Evolutionary conservation across 139 green algal genomes (phyloP).

Genomic region (Tetratostichococcus sp.): DNA sequence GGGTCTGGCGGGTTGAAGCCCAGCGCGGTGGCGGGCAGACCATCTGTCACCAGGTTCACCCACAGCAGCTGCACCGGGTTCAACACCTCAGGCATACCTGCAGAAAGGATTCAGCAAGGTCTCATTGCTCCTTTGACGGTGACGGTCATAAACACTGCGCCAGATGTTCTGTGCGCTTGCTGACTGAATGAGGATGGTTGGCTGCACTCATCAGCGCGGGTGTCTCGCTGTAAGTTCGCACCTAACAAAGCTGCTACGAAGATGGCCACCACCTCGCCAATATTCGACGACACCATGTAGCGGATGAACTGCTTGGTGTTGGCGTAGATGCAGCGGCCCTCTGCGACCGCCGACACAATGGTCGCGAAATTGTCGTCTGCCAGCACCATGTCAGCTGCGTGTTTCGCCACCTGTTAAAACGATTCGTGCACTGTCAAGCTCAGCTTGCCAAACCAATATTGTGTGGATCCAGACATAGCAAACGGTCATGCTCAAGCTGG

Average conservation of each 20-base stretch:
- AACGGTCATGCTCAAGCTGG: too few species aligned
- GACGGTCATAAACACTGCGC: too few species aligned
- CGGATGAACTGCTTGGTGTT: slow-evolving; percentile 99
- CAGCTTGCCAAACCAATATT: too few species aligned
- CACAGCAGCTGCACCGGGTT: slow-evolving; percentile 80
- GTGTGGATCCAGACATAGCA: too few species aligned
- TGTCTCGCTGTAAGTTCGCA: too few species aligned
- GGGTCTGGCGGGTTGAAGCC: slow-evolving; percentile 91
- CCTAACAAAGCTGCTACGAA: slow-evolving; percentile 89
- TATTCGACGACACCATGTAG: slow-evolving; percentile 98
- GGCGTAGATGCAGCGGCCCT: slow-evolving; percentile 92
- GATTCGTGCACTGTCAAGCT: too few species aligned
- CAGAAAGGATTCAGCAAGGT: too few species aligned
- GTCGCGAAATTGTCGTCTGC: slow-evolving; percentile 97
- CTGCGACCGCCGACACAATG: slow-evolving; percentile 72
- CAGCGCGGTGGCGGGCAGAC: slow-evolving; percentile 91
- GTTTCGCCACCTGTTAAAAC: slow-evolving; percentile 61
- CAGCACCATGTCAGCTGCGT: slow-evolving; percentile 91
- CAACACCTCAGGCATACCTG: slow-evolving; percentile 51
- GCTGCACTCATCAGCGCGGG: too few species aligned
- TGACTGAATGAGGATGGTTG: too few species aligned
- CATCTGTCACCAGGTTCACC: slow-evolving; percentile 98
- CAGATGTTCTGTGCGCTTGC: too few species aligned
- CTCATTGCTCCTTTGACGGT: too few species aligned
- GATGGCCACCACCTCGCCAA: slow-evolving; percentile 94